Base-by-base conservation (phyloP, 1,284 basidiomycete genomes). In the Trametes versicolor region DNA sequence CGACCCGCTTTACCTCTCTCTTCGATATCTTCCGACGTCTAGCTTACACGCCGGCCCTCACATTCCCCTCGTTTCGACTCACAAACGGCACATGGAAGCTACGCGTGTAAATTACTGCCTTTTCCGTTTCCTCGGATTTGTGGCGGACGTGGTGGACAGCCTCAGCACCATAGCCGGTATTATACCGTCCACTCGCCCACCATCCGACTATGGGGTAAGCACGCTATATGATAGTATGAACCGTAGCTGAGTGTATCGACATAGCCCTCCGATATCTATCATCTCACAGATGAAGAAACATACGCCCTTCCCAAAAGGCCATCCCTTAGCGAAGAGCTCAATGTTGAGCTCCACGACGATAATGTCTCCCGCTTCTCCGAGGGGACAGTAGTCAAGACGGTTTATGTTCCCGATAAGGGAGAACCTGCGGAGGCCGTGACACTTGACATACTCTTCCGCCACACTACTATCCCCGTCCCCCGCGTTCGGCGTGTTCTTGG, bases 401-500 rank as follows among this genome's bases (percentile, higher is more conserved):
- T 43, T n/a, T 29, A 23, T 5, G 23, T 25, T 25, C 1, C 8
- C 21, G 45, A 48, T 13, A 23, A 15, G 45, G 23, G 23, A 5
- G 45, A 48, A 10, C 25, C 25, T 12, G 25, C 21, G 23, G 45
- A 23, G 45, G 45, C 45, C 45, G 45, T 21, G 2, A 25, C 49
- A 2, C 21, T 48, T 2, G 47, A 48, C 21, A 12, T 48, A 23
- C 29, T 32, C 37, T 32, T 50, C 50, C 29, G 56, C 50, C 55
- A 63, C 27, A 55, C 61, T 17, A 63, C 69, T 5, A 74, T 75
- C 21, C 71, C 71, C 19, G 61, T 73, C n/a, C 73, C 74, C 8
- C 60, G 65, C n/a, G 57, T 75, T 10, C 64, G 64, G 7, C 71
- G 65, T 7, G 59, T 62, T 45, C 17, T 69, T 48, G 47, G 32